Evolutionary conservation across 2,329 filamentous ascomycete species (phyloP).

Genomic region (Fusarium sp.): DNA sequence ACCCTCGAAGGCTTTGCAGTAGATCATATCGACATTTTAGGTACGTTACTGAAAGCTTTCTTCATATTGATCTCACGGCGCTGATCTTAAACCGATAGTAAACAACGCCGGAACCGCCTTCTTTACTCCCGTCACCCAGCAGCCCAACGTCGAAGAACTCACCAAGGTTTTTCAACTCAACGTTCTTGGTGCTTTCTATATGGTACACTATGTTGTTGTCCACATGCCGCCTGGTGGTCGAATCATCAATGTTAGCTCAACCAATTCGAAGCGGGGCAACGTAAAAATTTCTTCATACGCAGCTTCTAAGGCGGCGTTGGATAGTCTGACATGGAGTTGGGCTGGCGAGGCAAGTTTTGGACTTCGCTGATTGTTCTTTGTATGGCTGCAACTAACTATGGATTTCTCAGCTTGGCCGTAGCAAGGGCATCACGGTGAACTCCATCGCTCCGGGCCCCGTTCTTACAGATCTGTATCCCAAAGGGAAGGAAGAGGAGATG

Average conservation of each 20-base stretch:
- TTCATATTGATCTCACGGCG: too few species aligned
- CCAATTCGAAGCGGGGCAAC: conserved; percentile 35
- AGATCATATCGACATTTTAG: conserved; percentile 57
- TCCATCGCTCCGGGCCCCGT: conserved; percentile 57
- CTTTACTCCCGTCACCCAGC: conserved; percentile 31
- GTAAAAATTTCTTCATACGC: conserved; percentile 33
- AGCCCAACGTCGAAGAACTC: conserved; percentile 44
- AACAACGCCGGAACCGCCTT: conserved; percentile 54
- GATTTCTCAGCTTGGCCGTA: conserved; percentile 48
- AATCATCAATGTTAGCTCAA: conserved; percentile 45
- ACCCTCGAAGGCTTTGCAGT: conserved; percentile 52
- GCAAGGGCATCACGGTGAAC: conserved; percentile 59
- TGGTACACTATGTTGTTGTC: conserved; percentile 50
- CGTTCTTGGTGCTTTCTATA: conserved; percentile 52
- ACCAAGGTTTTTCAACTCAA: conserved; percentile 51
- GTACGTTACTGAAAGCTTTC: conserved; percentile 37
- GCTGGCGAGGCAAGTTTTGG: conserved; percentile 49
- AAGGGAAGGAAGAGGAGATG: conserved; percentile 35
- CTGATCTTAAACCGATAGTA: conserved; percentile 38
- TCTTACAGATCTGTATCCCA: conserved; percentile 50
- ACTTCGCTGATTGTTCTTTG: fast-evolving
- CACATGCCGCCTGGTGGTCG: conserved; percentile 53
- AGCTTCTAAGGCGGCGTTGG: conserved; percentile 51
- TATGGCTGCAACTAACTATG: neutral
- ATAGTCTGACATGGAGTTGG: conserved; percentile 52